Evolutionary conservation across 176 grass and related monocot genomes (phyloP).

Genomic region (Eleusine coracana): DNA sequence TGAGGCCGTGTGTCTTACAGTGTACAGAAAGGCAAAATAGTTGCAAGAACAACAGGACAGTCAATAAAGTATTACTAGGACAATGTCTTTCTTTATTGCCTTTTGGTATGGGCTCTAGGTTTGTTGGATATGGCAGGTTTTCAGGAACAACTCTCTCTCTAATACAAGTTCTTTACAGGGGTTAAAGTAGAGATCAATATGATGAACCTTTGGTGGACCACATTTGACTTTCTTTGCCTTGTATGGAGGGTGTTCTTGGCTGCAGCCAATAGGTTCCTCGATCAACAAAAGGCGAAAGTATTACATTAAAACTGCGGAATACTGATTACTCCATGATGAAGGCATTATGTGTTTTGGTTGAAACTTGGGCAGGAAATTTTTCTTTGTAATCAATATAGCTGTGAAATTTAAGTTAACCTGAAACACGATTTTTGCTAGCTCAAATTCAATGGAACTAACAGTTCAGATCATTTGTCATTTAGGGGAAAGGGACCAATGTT

Average conservation of each 20-base stretch:
- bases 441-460: background rate
- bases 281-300: background rate
- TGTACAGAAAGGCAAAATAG: conserved; percentile 45
- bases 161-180: conserved; percentile 1
- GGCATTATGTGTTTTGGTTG: background rate
- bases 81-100: conserved; percentile 19
- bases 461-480: background rate
- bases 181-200: conserved; percentile 13
- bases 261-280: background rate
- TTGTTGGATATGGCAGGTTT: conserved; percentile 23
- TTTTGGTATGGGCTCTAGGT: conserved; percentile 33
- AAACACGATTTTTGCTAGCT: background rate
- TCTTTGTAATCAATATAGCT: background rate
- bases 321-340: background rate
- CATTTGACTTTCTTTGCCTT: conserved; percentile 39
- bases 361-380: background rate
- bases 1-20: conserved; percentile 24
- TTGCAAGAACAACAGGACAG: conserved; percentile 33
- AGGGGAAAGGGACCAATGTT: background rate
- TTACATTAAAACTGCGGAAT: background rate
- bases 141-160: conserved; percentile 4
- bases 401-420: background rate
- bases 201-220: conserved; percentile 34
- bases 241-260: conserved; percentile 3
- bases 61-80: conserved; percentile 48